Evolutionary conservation across 352 stramenopile species (phyloP).

Genomic region (Globisporangium radiosum): DNA sequence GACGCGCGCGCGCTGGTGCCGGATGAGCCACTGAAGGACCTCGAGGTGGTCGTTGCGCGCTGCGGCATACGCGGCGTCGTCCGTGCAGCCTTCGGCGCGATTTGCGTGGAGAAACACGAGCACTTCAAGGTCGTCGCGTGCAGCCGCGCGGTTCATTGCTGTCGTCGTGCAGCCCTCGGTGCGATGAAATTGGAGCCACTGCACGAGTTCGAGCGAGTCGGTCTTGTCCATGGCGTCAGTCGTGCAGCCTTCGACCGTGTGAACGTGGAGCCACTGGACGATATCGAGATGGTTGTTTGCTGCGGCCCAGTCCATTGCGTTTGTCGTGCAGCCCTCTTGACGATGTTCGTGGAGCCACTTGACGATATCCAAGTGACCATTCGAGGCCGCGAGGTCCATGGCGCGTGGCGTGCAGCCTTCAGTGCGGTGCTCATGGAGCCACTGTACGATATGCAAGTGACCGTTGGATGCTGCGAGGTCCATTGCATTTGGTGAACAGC

Average conservation of each 20-base stretch:
- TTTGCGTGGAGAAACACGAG: constrained; percentile 8
- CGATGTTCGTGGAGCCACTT: neutral
- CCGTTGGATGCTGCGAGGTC: neutral
- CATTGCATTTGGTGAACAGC: neutral
- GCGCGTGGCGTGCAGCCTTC: neutral
- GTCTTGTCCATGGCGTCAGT: constrained; percentile 11
- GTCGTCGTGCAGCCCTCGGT: constrained; percentile 5
- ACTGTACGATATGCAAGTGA: neutral
- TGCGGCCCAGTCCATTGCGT: constrained; percentile 8
- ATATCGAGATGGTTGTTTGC: constrained; percentile 2
- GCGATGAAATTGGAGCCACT: constrained; percentile 4
- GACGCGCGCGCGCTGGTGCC: constrained; percentile 5
- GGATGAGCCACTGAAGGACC: constrained; percentile 11
- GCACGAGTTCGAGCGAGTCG: constrained; percentile 6
- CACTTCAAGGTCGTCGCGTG: constrained; percentile 1
- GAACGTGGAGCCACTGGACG: constrained; percentile 6
- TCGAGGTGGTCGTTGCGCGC: constrained; percentile 9
- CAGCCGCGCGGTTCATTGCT: constrained; percentile 7
- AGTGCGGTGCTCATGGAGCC: neutral
- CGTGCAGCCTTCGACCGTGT: constrained; percentile 10
- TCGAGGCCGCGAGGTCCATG: neutral
- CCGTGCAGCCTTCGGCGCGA: constrained; percentile 6
- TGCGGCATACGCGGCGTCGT: constrained; percentile 7
- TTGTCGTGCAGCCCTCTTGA: neutral
- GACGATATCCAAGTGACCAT: neutral